These are phyloP conservation scores for Cylindrodendrum hubeiense DNA, from an alignment of 2,329 filamentous ascomycete genomes.

Conservation along the genomic window DNA sequence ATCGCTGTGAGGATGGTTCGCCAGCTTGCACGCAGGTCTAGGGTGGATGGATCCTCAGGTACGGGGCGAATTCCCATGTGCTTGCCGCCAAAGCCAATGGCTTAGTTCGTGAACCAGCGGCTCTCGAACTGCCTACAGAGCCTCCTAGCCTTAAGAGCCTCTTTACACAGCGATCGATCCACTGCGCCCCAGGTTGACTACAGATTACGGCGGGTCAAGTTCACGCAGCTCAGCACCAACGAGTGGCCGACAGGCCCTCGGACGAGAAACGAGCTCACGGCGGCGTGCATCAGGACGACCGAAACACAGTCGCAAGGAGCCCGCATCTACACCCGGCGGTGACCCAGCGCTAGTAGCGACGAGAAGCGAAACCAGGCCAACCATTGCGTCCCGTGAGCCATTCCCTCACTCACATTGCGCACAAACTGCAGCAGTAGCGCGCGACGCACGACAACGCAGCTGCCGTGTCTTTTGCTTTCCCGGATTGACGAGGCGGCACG, in stretches of 20 bases:
- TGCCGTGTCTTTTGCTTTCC: background rate
- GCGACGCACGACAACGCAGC: background rate
- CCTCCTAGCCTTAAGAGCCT: background rate
- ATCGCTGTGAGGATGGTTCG: slow-evolving; percentile 17
- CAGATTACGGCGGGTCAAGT: slow-evolving; percentile 11
- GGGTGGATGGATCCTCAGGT: slow-evolving; percentile 16
- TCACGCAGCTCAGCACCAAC: background rate
- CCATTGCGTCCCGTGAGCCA: background rate
- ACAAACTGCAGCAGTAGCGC: background rate
- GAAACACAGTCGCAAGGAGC: background rate
- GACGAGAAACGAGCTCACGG: slow-evolving; percentile 11
- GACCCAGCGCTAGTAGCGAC: background rate
- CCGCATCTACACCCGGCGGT: too few species aligned
- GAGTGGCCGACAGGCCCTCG: slow-evolving; percentile 3
- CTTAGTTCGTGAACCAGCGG: background rate
- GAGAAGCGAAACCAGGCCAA: background rate
- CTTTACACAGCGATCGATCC: background rate
- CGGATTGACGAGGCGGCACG: background rate
- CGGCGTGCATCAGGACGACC: slow-evolving; percentile 8
- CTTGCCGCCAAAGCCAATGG: background rate
- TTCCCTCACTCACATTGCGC: too few species aligned
- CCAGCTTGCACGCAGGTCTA: background rate
- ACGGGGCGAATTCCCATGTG: background rate
- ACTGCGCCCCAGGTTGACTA: slow-evolving; percentile 1
- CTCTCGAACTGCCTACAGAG: slow-evolving; percentile 1